A percentile compares a stretch with the other conserved stretches of the same genome.
phyloP scores from a whole-genome alignment of 768 basidiomycete species.

The Gymnopilus junonius region DNA sequence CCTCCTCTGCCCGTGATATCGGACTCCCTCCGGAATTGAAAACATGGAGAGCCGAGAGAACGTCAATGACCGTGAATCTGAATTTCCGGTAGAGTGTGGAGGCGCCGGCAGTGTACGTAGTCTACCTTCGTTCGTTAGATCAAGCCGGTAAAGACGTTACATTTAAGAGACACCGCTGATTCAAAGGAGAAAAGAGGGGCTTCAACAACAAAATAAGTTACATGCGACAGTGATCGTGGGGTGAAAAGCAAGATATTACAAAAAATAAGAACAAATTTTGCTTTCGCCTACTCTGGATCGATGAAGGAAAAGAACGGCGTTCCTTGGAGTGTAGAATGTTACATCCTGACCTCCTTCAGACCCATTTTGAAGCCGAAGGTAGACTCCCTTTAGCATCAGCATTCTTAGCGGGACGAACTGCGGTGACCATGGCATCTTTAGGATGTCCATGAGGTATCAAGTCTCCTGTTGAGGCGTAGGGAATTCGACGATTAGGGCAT shows the following conservation, averaged over 20 bases:
- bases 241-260: neutral
- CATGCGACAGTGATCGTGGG: too few species aligned
- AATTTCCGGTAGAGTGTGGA: too few species aligned
- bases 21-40: too few species aligned
- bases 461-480: neutral
- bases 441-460: conserved; percentile 2
- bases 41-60: too few species aligned
- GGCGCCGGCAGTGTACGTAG: too few species aligned
- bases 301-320: neutral
- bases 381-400: conserved; percentile 19
- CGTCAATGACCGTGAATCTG: too few species aligned
- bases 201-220: too few species aligned
- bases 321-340: neutral
- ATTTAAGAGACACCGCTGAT: too few species aligned
- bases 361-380: conserved; percentile 15
- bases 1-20: too few species aligned
- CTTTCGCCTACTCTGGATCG: neutral
- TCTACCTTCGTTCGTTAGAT: too few species aligned
- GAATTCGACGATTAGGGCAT: neutral
- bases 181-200: too few species aligned
- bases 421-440: conserved; percentile 16
- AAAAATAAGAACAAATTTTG: neutral
- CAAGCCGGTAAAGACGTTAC: too few species aligned
- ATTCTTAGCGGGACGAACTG: conserved; percentile 21
- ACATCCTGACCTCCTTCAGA: neutral